These are phyloP conservation scores for Xylariaceae sp. DNA, from an alignment of 2,329 filamentous ascomycete species.

Conservation along the genomic window DNA sequence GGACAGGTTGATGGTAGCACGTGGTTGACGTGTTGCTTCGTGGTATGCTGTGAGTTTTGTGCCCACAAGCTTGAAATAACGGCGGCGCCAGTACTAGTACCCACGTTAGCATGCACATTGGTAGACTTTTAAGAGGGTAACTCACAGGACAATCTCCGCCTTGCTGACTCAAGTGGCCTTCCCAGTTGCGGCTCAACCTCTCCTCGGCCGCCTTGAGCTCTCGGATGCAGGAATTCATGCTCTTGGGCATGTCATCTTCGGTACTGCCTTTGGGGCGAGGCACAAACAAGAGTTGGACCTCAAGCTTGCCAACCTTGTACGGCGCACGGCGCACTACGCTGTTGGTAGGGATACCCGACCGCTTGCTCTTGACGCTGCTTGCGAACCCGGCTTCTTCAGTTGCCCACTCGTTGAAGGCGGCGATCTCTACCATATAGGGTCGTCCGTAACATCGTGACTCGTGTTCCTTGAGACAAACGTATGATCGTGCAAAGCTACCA, in stretches of 20 bases:
- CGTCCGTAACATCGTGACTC: conserved; percentile 88
- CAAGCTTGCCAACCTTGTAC: conserved; percentile 95
- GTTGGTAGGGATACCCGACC: conserved; percentile 59
- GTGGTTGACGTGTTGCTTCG: conserved; percentile 91
- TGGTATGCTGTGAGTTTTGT: conserved; percentile 95
- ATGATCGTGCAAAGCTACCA: conserved; percentile 92
- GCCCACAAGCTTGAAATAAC: conserved; percentile 93
- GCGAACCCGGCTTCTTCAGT: conserved; percentile 79
- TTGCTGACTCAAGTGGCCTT: conserved; percentile 93
- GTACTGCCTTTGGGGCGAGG: conserved; percentile 85
- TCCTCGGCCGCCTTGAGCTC: conserved; percentile 92
- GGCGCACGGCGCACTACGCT: conserved; percentile 81
- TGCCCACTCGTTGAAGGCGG: conserved; percentile 99
- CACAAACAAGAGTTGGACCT: conserved; percentile 92
- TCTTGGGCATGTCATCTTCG: conserved; percentile 99
- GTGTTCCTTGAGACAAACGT: conserved; percentile 92
- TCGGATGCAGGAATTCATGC: conserved; percentile 94
- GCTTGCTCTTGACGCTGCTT: conserved; percentile 95
- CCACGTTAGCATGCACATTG: conserved; percentile 45
- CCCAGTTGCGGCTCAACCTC: conserved; percentile 76
- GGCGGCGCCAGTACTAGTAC: conserved; percentile 88
- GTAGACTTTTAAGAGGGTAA: conserved; percentile 33
- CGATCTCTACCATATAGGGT: conserved; percentile 84
- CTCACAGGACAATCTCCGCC: conserved; percentile 96
- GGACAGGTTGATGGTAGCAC: conserved; percentile 93